Conservation (phyloP, 345 rosid species). For the Combretum micranthum region DNA sequence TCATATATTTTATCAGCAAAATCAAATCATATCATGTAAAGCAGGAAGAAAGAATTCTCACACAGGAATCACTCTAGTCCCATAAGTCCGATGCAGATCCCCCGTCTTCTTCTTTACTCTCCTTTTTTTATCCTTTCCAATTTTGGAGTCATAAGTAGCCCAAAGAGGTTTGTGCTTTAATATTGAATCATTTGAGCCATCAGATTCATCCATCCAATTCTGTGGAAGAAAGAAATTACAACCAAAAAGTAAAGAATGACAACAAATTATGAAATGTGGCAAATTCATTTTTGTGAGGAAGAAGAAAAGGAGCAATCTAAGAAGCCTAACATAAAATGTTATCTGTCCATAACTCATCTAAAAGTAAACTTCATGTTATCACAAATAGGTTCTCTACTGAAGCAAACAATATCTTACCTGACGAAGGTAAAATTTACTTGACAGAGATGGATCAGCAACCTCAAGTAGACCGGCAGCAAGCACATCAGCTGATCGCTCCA, state of each 20-base stretch:
- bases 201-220: constrained; percentile 81
- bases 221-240: constrained; percentile 26
- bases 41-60: constrained; percentile 30
- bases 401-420: constrained; percentile 51
- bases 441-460: constrained; percentile 90
- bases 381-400: neutral
- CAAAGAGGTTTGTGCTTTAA: constrained; percentile 94
- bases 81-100: constrained; percentile 73
- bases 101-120: constrained; percentile 56
- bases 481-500: constrained; percentile 95
- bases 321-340: neutral
- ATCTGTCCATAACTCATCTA: neutral
- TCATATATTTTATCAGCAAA: neutral
- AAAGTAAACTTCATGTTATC: neutral
- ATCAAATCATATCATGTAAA: neutral
- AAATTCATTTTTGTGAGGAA: neutral
- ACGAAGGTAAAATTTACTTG: constrained; percentile 78
- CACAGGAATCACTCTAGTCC: constrained; percentile 99
- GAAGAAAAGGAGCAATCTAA: too few relatives aligned
- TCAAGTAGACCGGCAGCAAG: constrained; percentile 98
- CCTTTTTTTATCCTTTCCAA: constrained; percentile 53
- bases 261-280: constrained; percentile 1
- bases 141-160: constrained; percentile 56
- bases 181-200: constrained; percentile 65
- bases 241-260: constrained; percentile 12